phyloP scores from a whole-genome alignment of 208 protist genomes.

The Trypanosoma caninum region DNA sequence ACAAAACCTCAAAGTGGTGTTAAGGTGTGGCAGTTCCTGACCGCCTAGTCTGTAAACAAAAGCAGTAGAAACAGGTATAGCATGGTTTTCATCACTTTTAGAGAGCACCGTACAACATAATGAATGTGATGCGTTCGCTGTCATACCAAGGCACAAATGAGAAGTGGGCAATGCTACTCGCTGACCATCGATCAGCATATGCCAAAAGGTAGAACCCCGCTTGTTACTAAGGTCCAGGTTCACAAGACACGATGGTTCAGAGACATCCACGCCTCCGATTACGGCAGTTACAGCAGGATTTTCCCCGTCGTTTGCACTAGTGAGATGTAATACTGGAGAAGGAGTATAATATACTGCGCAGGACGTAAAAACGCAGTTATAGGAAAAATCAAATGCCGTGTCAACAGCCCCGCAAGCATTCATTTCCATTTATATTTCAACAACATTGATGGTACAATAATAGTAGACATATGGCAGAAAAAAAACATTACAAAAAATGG shows the following conservation, averaged over 20 bases:
- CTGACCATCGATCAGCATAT: slow-evolving; percentile 1
- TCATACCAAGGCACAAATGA: slow-evolving; percentile 9
- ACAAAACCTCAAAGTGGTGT: neutral
- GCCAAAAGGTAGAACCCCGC: slow-evolving; percentile 9
- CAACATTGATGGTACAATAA: neutral
- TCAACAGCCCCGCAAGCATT: neutral
- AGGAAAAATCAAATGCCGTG: neutral
- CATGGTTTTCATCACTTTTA: neutral
- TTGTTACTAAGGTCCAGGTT: slow-evolving; percentile 12
- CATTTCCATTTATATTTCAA: slow-evolving; percentile 1
- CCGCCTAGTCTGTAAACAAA: slow-evolving; percentile 11
- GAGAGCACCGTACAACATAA: slow-evolving; percentile 6
- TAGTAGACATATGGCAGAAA: slow-evolving; percentile 13
- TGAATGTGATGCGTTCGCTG: slow-evolving; percentile 3
- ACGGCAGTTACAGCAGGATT: slow-evolving; percentile 6
- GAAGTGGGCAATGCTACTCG: neutral
- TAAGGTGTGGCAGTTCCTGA: neutral
- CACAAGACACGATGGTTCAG: neutral
- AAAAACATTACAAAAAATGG: slow-evolving; percentile 21
- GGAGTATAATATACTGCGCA: slow-evolving; percentile 17
- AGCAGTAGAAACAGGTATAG: neutral
- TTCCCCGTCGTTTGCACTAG: neutral
- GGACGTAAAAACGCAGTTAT: slow-evolving; percentile 21
- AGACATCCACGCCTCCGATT: neutral
- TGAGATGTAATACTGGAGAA: slow-evolving; percentile 14